Evolutionary conservation across 1,139 yeast species (phyloP).

Genomic region (Martiniozyma asiatica): DNA sequence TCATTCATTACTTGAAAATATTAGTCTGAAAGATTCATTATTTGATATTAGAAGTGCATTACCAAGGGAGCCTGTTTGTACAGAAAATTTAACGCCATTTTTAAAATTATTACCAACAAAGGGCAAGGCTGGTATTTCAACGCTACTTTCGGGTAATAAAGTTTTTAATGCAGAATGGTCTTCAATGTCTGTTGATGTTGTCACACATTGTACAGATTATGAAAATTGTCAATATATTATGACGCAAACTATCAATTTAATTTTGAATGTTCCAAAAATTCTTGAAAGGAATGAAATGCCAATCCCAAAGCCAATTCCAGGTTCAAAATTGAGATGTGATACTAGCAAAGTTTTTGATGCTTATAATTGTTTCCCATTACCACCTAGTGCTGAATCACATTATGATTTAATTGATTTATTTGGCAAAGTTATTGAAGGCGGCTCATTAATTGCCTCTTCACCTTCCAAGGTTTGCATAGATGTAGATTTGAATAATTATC

Average conservation of each 20-base stretch:
- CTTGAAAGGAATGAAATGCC: slow-evolving; percentile 51
- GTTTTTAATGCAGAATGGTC: slow-evolving; percentile 96
- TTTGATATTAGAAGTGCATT: slow-evolving; percentile 72
- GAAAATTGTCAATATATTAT: slow-evolving; percentile 39
- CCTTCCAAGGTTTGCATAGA: slow-evolving; percentile 34
- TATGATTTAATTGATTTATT: slow-evolving; percentile 57
- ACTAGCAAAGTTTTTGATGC: slow-evolving; percentile 39
- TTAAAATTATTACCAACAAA: slow-evolving; percentile 82
- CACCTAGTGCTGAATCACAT: slow-evolving; percentile 37
- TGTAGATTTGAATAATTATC: slow-evolving; percentile 37
- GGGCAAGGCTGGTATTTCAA: slow-evolving; percentile 82
- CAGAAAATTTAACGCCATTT: slow-evolving; percentile 93
- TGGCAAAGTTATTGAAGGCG: slow-evolving; percentile 56
- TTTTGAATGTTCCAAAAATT: slow-evolving; percentile 60
- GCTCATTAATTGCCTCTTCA: slow-evolving; percentile 38
- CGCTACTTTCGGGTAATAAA: slow-evolving; percentile 85
- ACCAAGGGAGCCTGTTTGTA: slow-evolving; percentile 93
- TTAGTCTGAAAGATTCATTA: slow-evolving; percentile 27
- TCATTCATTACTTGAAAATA: slow-evolving; percentile 12
- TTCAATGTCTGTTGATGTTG: slow-evolving; percentile 76
- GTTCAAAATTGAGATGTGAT: slow-evolving; percentile 64
- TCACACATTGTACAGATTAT: slow-evolving; percentile 37
- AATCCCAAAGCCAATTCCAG: slow-evolving; percentile 70
- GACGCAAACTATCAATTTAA: slow-evolving; percentile 63
- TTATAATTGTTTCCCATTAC: slow-evolving; percentile 71